phyloP scores from a whole-genome alignment of 2,329 filamentous ascomycete genomes.

The Pezicula rhizophila region DNA sequence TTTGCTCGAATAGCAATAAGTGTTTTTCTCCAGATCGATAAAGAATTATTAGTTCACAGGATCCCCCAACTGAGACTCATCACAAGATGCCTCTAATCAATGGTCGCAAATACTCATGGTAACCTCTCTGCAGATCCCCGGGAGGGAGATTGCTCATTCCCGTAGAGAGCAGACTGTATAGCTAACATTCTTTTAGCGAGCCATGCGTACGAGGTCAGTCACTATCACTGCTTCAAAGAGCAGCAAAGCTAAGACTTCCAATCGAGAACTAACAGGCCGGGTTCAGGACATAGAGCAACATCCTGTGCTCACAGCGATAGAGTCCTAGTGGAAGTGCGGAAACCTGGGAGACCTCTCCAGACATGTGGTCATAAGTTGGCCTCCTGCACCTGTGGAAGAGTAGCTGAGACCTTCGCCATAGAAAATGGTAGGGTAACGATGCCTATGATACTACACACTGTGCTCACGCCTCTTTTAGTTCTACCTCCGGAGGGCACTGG shows the following conservation, averaged over 20 bases:
- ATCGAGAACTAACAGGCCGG: neutral
- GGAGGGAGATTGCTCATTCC: no score
- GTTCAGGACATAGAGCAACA: constrained; percentile 17
- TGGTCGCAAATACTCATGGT: neutral
- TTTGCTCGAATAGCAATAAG: no score
- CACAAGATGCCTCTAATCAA: no score
- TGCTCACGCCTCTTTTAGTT: neutral
- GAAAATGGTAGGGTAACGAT: neutral
- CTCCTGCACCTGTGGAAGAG: constrained; percentile 15
- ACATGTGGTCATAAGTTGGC: constrained; percentile 20
- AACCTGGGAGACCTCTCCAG: constrained; percentile 23
- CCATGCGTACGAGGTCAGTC: constrained; percentile 21
- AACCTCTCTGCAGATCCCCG: neutral
- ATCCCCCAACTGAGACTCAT: no score
- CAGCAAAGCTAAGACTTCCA: neutral
- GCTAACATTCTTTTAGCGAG: constrained; percentile 10
- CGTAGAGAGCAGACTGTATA: neutral
- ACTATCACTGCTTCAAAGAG: neutral
- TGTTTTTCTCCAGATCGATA: no score
- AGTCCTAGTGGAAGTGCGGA: constrained; percentile 21
- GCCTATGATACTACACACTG: neutral
- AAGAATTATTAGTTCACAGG: no score
- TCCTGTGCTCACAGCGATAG: constrained; percentile 20
- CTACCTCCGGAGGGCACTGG: neutral
- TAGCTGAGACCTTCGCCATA: neutral